These are phyloP conservation scores for Quercus phellos DNA, from an alignment of 331 rosid genomes.

Conservation along the genomic window DNA sequence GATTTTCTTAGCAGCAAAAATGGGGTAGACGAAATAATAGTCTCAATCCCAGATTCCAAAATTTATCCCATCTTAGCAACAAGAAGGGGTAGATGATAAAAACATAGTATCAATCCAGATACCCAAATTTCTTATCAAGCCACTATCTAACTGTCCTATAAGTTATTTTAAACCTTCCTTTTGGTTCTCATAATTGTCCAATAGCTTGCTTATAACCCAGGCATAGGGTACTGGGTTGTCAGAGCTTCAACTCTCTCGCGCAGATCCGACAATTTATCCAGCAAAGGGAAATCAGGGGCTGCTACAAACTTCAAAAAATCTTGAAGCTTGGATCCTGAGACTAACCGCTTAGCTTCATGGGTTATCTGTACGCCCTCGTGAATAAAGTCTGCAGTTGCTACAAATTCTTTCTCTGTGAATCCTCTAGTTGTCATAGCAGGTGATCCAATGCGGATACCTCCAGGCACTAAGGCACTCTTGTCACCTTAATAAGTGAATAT, in stretches of 20 bases:
- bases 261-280: constrained; percentile 46
- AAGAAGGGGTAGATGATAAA: background rate
- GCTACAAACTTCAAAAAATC: constrained; percentile 63
- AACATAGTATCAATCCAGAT: background rate
- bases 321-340: constrained; percentile 72
- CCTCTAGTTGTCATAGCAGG: constrained; percentile 99
- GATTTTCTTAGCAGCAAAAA: too few relatives aligned
- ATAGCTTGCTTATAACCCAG: constrained; percentile 58
- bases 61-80: background rate
- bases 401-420: constrained; percentile 64
- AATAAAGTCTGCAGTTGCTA: constrained; percentile 61
- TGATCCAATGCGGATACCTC: constrained; percentile 94
- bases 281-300: constrained; percentile 62
- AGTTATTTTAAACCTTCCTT: background rate
- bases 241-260: constrained; percentile 73
- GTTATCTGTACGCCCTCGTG: constrained; percentile 81
- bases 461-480: constrained; percentile 83
- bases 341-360: constrained; percentile 55
- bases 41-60: too few relatives aligned
- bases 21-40: too few relatives aligned
- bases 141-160: background rate
- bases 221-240: constrained; percentile 69
- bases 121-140: background rate
- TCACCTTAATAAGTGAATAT: constrained; percentile 49
- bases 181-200: background rate